Evolutionary conservation across 768 basidiomycete species (phyloP).

Genomic region (Pisolithus sp.): DNA sequence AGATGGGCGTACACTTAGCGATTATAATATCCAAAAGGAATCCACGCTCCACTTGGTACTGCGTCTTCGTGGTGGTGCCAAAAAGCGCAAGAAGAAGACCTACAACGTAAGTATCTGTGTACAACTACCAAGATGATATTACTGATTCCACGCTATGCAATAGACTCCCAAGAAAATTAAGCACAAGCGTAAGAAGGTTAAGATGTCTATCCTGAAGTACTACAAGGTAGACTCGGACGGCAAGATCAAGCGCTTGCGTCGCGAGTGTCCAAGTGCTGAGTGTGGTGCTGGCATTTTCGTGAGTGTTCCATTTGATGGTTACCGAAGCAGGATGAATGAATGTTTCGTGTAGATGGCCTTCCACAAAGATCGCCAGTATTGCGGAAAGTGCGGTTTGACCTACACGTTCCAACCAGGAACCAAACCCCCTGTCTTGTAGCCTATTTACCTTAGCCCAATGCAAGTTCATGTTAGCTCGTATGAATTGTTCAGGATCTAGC

Average conservation of each 20-base stretch:
- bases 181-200: slow-evolving; percentile 99
- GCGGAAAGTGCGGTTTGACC: slow-evolving; percentile 89
- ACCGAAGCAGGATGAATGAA: not conserved
- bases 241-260: slow-evolving; percentile 98
- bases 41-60: slow-evolving; percentile 97
- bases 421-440: slow-evolving; percentile 68
- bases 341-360: slow-evolving; percentile 78
- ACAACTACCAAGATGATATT: not conserved
- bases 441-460: not conserved
- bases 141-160: slow-evolving; percentile 5
- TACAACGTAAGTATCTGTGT: slow-evolving; percentile 66
- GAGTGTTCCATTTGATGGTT: slow-evolving; percentile 23
- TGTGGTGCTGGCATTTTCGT: slow-evolving; percentile 85
- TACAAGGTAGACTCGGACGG: slow-evolving; percentile 99
- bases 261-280: slow-evolving; percentile 85
- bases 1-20: slow-evolving; percentile 92
- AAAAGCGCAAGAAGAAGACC: slow-evolving; percentile 99
- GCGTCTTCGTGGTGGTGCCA: slow-evolving; percentile 97
- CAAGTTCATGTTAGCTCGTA: not conserved
- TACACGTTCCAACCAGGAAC: slow-evolving; percentile 79
- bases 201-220: slow-evolving; percentile 99
- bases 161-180: slow-evolving; percentile 99
- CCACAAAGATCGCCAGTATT: slow-evolving; percentile 97
- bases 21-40: slow-evolving; percentile 99
- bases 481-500: too few species aligned